Percentiles rank a stretch among this genome's conserved stretches.
Conservation (phyloP, 345 rosid genomes). For the Erysimum cheiranthoides region DNA sequence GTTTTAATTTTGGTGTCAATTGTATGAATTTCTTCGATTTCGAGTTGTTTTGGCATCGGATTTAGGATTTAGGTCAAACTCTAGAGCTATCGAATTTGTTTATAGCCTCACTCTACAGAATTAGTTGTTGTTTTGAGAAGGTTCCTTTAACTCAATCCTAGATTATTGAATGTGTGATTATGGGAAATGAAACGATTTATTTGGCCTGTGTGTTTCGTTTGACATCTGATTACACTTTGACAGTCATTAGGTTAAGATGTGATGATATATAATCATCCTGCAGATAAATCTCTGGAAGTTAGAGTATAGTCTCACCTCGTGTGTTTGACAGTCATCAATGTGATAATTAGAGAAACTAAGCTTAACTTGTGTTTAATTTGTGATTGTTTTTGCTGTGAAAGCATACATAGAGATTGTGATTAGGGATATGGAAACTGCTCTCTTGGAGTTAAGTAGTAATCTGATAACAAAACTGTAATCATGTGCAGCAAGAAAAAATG, state of each 20-base stretch:
- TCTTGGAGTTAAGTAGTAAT: neutral
- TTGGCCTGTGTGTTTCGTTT: neutral
- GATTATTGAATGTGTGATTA: neutral
- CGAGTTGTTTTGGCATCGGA: neutral
- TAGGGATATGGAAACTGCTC: neutral
- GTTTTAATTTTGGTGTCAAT: neutral
- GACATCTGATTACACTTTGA: neutral
- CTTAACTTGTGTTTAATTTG: neutral
- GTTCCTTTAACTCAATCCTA: neutral
- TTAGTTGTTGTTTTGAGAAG: too few relatives aligned
- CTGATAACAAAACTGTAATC: neutral
- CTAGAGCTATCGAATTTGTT: constrained; percentile 32
- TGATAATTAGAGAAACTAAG: neutral
- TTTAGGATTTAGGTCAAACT: constrained; percentile 41
- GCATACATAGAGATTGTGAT: neutral
- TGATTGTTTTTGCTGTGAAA: constrained; percentile 1
- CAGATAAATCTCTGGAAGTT: too few relatives aligned
- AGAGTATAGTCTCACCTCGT: too few relatives aligned
- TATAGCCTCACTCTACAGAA: neutral
- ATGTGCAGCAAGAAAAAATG: constrained; percentile 60
- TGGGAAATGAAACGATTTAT: neutral
- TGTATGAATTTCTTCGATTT: neutral
- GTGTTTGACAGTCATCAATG: neutral
- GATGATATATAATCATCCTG: neutral
- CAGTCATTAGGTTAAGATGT: neutral